phyloP scores from a whole-genome alignment of 148 eudicot genomes.

The Pharnaceum exiguum region DNA sequence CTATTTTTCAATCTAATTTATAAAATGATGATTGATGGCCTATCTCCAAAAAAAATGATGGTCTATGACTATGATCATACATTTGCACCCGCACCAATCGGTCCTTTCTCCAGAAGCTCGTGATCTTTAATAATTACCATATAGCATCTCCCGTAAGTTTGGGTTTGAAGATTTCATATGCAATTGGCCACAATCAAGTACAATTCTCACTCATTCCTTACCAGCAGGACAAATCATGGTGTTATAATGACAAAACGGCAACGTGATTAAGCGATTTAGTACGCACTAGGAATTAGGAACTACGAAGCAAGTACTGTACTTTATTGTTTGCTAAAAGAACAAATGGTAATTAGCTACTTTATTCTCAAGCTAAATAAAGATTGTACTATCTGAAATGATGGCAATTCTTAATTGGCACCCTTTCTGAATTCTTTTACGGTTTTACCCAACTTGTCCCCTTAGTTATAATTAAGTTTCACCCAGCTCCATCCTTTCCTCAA shows the following conservation, averaged over 20 bases:
- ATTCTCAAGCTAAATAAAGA: constrained; percentile 6
- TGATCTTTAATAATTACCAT: neutral
- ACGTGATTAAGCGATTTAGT: neutral
- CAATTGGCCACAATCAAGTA: constrained; percentile 17
- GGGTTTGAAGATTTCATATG: constrained; percentile 13
- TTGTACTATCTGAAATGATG: constrained; percentile 9
- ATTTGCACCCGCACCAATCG: neutral
- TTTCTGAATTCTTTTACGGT: neutral
- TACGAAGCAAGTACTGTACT: constrained; percentile 8
- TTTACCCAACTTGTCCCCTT: constrained; percentile 1
- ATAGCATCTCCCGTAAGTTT: constrained; percentile 1
- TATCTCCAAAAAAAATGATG: neutral
- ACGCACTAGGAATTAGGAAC: too few species aligned
- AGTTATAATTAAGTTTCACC: neutral
- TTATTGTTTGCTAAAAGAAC: neutral
- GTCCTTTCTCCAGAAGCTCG: neutral
- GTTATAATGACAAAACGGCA: constrained; percentile 11
- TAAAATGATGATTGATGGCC: too few species aligned
- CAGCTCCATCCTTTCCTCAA: neutral
- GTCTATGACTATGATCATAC: constrained; percentile 6
- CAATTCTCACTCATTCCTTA: neutral
- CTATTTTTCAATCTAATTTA: too few species aligned
- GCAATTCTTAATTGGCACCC: neutral
- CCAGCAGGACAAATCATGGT: constrained; percentile 18
- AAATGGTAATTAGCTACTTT: neutral